Evolutionary conservation across 768 basidiomycete species (phyloP).

Genomic region (Rhodotorula paludigena): DNA sequence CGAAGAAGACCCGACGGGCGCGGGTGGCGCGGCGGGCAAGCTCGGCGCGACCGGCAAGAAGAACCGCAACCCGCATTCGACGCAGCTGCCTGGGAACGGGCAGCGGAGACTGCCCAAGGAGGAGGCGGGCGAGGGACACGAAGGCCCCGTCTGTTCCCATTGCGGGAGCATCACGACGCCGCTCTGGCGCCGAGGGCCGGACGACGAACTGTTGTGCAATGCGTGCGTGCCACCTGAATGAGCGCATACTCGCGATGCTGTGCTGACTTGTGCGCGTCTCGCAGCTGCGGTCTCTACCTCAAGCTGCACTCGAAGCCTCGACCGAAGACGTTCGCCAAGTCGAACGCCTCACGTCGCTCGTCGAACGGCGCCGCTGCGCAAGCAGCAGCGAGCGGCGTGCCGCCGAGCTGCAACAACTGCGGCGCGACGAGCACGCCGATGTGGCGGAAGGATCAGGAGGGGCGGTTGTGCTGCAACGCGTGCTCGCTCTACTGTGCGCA

Average conservation of each 20-base stretch:
- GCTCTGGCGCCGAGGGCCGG: constrained; percentile 74
- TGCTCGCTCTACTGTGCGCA: constrained; percentile 67
- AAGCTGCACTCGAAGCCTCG: constrained; percentile 94
- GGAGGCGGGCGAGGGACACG: constrained; percentile 33
- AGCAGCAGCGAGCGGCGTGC: constrained; percentile 25
- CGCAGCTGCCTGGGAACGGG: constrained; percentile 31
- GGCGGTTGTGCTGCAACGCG: constrained; percentile 79
- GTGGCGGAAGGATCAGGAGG: constrained; percentile 75
- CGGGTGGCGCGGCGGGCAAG: not conserved
- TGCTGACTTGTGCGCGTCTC: not conserved
- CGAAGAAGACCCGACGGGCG: too few species aligned
- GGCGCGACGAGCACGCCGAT: constrained; percentile 70
- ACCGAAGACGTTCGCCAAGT: constrained; percentile 90
- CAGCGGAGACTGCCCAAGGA: constrained; percentile 20
- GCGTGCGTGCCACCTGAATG: constrained; percentile 48
- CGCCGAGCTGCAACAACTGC: constrained; percentile 67
- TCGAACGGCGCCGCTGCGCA: constrained; percentile 32
- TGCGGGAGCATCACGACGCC: constrained; percentile 75
- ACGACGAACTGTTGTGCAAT: constrained; percentile 79
- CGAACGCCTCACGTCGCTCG: constrained; percentile 56
- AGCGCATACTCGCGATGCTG: not conserved
- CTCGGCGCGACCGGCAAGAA: constrained; percentile 22
- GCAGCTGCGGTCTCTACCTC: constrained; percentile 78
- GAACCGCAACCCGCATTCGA: constrained; percentile 40
- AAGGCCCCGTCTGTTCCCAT: constrained; percentile 60